Evolutionary conservation across 2,329 filamentous ascomycete genomes (phyloP), one percentile per base, ranked within the genome.

Genomic region (Knoxdaviesia proteae): DNA sequence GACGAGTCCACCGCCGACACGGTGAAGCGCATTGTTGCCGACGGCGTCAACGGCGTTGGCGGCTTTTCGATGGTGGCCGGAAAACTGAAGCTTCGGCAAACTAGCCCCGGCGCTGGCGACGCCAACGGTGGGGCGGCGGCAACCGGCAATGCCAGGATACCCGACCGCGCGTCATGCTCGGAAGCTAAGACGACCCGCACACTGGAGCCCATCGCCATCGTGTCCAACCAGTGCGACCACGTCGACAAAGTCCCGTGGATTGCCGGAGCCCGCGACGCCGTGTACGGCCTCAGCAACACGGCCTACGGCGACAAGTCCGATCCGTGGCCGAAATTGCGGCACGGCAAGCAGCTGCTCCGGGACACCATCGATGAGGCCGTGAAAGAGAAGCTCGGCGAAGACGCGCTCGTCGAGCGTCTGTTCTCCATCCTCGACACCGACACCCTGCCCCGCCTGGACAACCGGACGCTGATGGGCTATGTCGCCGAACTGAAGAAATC

Each of bases 41-140:
- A 65, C 32, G 63, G 69, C 7, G 66, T 75, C 29, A 69, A 69
- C 50, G 73, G 71, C 41, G 71, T 79, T 10, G 76, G 76, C 6
- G 75, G 76, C 0, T 80, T 80, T 53, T 77, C 71, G 30, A 65
- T 80, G 52, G 62, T 78, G n/a, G 77, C 74, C 47, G 73, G 71
- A 6, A 76, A 74, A 51, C 58, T 80, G 49, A 55, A 60, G 40
- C 20, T 20, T 20, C 20, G 20, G 58, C 55, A 39, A 62, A 61
- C 38, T 46, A 46, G 41, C 46, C 44, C 29, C 40, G 46, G 9
- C 32, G 41, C 30, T n/a, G 33, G 29, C 8, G 51, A 20, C 20
- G 20, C 20, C 20, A 20, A 20, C 20, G 20, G 20, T 50, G 30
- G 49, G 49, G 47, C 5, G 38, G 47, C 20, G 20, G 20, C 2